Conservation (phyloP, 2,329 filamentous ascomycete genomes). For the Arthrobotrys sphaeroides region DNA sequence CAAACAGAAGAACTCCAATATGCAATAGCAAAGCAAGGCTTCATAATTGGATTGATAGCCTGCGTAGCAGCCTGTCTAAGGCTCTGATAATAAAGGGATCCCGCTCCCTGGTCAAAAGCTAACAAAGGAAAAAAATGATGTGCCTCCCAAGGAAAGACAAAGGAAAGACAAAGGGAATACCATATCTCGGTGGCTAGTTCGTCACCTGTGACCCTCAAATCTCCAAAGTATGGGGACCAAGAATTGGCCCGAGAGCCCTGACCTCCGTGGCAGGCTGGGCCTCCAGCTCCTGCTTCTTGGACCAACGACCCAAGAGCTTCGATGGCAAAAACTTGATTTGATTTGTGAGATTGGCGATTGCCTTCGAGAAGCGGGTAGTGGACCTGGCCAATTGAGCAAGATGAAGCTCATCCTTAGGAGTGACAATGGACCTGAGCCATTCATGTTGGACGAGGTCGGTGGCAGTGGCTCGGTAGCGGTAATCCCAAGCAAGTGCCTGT, state of each 20-base stretch:
- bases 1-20: neutral
- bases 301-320: neutral
- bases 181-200: neutral
- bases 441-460: constrained; percentile 43
- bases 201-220: neutral
- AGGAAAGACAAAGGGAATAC: constrained; percentile 13
- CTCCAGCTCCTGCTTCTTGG: constrained; percentile 35
- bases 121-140: constrained; percentile 2
- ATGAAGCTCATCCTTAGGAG: constrained; percentile 16
- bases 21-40: too few species aligned
- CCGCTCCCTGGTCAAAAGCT: neutral
- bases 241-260: constrained; percentile 4
- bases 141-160: constrained; percentile 9
- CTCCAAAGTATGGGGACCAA: neutral
- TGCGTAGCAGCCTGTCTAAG: neutral
- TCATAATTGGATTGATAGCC: neutral
- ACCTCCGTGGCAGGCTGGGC: neutral
- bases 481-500: constrained; percentile 42
- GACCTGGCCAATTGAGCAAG: neutral
- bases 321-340: neutral
- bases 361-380: neutral
- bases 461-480: constrained; percentile 40
- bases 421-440: constrained; percentile 39
- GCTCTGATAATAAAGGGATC: too few species aligned
- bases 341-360: neutral